Evolutionary conservation across 208 protist genomes (phyloP).

Genomic region (Crithidia bombi): DNA sequence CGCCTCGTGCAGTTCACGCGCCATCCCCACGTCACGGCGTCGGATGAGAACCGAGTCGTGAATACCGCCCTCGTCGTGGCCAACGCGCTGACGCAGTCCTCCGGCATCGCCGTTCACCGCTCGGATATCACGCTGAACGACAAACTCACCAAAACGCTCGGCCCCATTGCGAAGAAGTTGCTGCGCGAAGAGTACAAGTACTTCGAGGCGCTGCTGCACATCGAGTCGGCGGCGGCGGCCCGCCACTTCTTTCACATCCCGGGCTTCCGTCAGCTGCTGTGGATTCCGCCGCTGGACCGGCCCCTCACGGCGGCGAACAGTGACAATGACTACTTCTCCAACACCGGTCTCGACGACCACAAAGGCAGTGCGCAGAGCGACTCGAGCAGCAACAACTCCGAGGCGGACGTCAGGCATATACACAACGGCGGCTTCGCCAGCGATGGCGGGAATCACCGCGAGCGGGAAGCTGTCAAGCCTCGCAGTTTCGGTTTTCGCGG

Average conservation of each 20-base stretch:
- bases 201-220: constrained; percentile 56
- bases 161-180: constrained; percentile 34
- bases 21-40: constrained; percentile 36
- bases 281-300: constrained; percentile 38
- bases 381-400: constrained; percentile 1
- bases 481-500: constrained; percentile 11
- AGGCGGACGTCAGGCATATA: neutral
- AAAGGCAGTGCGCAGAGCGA: neutral
- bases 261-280: constrained; percentile 54
- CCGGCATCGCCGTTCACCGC: constrained; percentile 26
- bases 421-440: constrained; percentile 5
- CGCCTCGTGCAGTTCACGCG: constrained; percentile 47
- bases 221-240: constrained; percentile 39
- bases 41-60: constrained; percentile 51
- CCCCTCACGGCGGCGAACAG: constrained; percentile 4
- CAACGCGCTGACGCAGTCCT: constrained; percentile 51
- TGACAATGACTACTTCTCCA: constrained; percentile 4
- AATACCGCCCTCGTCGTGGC: constrained; percentile 56
- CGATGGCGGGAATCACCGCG: neutral
- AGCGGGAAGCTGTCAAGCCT: neutral
- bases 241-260: constrained; percentile 63
- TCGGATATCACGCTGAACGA: constrained; percentile 45
- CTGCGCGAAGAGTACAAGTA: constrained; percentile 59
- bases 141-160: constrained; percentile 49
- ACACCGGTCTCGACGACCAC: neutral